These are phyloP conservation scores for Citrullus colocynthis DNA, from an alignment of 306 rosid species.

Conservation along the genomic window DNA sequence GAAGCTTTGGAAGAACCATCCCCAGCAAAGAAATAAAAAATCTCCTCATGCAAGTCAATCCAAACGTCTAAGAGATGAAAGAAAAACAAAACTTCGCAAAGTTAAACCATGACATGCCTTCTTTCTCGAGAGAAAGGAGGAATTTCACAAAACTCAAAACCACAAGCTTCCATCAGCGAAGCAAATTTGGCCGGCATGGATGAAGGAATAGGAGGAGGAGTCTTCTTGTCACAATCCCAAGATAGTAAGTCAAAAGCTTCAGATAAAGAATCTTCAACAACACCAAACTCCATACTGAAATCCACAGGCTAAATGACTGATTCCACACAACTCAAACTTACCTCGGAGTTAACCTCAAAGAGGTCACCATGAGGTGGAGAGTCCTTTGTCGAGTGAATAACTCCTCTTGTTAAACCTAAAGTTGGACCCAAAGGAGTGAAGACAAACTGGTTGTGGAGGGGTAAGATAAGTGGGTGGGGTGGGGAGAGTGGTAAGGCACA, in stretches of 20 bases:
- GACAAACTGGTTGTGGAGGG: background rate
- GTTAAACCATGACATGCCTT: too few species aligned
- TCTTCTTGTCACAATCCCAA: too few species aligned
- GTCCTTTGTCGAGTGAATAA: background rate
- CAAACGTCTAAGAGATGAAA: too few species aligned
- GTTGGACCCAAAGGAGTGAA: background rate
- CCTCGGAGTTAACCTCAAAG: background rate
- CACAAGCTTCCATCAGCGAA: too few species aligned
- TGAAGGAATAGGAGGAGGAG: too few species aligned
- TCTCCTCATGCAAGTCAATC: too few species aligned
- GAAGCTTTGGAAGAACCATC: too few species aligned
- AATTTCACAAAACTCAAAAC: too few species aligned
- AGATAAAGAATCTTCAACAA: background rate
- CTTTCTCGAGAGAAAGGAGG: too few species aligned
- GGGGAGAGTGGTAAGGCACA: background rate
- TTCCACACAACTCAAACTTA: background rate
- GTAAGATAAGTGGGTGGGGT: background rate
- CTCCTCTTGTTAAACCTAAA: background rate
- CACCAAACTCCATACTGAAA: background rate
- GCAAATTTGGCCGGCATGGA: too few species aligned
- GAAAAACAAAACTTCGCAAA: too few species aligned
- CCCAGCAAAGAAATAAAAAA: too few species aligned
- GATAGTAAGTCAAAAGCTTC: background rate
- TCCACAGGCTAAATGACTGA: background rate
- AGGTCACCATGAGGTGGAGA: background rate